Conservation (phyloP, 148 eudicot species). For the Rhododendron vialii region DNA sequence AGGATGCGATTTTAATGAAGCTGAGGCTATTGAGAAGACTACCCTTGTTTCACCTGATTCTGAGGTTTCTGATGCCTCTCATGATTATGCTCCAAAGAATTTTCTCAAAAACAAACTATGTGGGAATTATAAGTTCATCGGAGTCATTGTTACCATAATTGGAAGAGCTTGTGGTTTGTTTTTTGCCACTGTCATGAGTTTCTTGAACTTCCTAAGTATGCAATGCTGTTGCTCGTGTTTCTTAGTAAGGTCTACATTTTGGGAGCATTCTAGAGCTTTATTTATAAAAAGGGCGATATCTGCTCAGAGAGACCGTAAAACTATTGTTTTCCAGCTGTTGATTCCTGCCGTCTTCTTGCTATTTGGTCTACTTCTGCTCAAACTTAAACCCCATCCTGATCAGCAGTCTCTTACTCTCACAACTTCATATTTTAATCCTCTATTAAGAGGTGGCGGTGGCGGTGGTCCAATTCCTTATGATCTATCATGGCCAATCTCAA, state of each 20-base stretch:
- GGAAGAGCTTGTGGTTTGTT: constrained; percentile 48
- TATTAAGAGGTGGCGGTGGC: constrained; percentile 86
- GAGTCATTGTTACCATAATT: constrained; percentile 36
- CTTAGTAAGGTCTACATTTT: constrained; percentile 68
- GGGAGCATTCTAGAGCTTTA: constrained; percentile 87
- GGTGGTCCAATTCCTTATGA: constrained; percentile 95
- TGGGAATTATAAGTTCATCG: constrained; percentile 37
- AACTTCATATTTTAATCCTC: constrained; percentile 83
- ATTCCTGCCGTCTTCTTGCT: constrained; percentile 86
- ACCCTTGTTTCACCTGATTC: constrained; percentile 26
- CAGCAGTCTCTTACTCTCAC: constrained; percentile 76
- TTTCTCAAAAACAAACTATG: constrained; percentile 31
- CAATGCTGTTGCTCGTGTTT: constrained; percentile 71
- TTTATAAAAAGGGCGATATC: constrained; percentile 79
- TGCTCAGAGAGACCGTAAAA: constrained; percentile 83
- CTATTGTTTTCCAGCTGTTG: constrained; percentile 85
- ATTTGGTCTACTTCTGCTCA: constrained; percentile 75
- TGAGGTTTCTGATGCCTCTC: constrained; percentile 28
- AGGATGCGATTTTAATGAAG: constrained; percentile 70
- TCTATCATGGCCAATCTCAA: constrained; percentile 55
- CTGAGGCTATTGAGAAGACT: constrained; percentile 32
- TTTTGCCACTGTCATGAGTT: constrained; percentile 40
- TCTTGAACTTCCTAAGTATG: constrained; percentile 49
- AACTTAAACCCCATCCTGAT: constrained; percentile 89
- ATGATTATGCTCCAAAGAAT: constrained; percentile 34